These are phyloP conservation scores for Ilyonectria robusta DNA, from an alignment of 2,329 filamentous ascomycete species.

Conservation along the genomic window DNA sequence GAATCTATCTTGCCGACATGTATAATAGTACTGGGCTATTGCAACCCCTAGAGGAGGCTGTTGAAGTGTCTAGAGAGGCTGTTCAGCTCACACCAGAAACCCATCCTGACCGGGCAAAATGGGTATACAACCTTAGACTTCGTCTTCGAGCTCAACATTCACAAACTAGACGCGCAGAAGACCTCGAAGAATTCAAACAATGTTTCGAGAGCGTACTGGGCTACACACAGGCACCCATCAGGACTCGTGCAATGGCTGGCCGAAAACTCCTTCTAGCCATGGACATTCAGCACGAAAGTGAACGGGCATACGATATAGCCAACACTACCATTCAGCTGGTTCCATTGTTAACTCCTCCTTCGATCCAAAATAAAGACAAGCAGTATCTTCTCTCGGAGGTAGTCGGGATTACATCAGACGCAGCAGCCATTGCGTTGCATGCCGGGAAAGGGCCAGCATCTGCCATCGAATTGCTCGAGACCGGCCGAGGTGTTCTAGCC, in stretches of 20 bases:
- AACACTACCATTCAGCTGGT: neutral
- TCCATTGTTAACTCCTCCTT: neutral
- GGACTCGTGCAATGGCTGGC: neutral
- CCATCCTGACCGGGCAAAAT: no score
- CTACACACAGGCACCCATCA: neutral
- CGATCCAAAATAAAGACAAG: neutral
- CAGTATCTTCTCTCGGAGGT: neutral
- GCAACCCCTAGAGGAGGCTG: no score
- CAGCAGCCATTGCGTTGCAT: neutral
- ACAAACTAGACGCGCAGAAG: neutral
- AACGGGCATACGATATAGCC: neutral
- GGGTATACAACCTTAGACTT: no score
- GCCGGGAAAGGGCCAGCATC: neutral
- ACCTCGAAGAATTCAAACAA: neutral
- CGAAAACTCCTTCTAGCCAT: neutral
- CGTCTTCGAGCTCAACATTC: no score
- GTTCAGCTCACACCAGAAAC: no score
- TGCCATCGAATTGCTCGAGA: neutral
- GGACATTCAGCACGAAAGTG: neutral
- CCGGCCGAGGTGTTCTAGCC: conserved; percentile 5
- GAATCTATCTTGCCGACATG: neutral
- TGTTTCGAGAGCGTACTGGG: neutral
- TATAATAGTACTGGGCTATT: neutral
- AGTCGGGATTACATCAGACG: neutral
- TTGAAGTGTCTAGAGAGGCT: no score